phyloP scores from a whole-genome alignment of 768 basidiomycete species.

The Auriscalpium microsporum region DNA sequence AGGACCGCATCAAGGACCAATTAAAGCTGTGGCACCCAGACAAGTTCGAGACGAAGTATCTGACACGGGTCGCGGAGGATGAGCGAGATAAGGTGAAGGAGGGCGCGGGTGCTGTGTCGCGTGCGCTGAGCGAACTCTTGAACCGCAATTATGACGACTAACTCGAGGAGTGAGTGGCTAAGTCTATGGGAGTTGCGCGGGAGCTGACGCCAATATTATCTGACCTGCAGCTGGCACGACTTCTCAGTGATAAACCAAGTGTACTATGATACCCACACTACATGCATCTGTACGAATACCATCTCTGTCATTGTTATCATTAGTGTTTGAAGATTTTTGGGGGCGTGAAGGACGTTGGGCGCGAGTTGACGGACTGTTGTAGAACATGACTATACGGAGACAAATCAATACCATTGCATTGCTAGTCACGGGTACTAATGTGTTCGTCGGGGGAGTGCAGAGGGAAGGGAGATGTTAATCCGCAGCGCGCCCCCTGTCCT shows the following conservation, averaged over 20 bases:
- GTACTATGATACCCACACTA: slow-evolving; percentile 17
- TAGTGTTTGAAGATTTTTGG: neutral
- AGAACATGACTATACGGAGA: neutral
- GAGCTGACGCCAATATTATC: neutral
- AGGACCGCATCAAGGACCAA: slow-evolving; percentile 70
- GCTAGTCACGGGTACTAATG: too few species aligned
- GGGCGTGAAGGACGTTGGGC: neutral
- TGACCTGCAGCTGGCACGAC: slow-evolving; percentile 9
- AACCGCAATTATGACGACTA: slow-evolving; percentile 27
- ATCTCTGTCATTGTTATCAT: slow-evolving; percentile 12
- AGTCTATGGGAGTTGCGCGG: neutral
- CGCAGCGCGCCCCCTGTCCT: too few species aligned
- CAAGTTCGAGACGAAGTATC: slow-evolving; percentile 63
- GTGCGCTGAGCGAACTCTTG: slow-evolving; percentile 65
- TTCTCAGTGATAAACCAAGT: slow-evolving; percentile 10
- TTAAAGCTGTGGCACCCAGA: slow-evolving; percentile 78
- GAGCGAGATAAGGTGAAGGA: slow-evolving; percentile 61
- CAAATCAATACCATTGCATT: neutral
- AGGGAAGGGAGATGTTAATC: too few species aligned
- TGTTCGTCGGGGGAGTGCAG: too few species aligned
- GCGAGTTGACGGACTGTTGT: neutral
- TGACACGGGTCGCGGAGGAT: slow-evolving; percentile 53
- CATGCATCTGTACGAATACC: slow-evolving; percentile 18
- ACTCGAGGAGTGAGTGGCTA: slow-evolving; percentile 11
- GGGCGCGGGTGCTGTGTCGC: slow-evolving; percentile 65